A percentile compares a stretch with the other conserved stretches of the same genome.
Evolutionary conservation across 1,139 yeast genomes (phyloP).

Genomic region (Candida frijolesensis): DNA sequence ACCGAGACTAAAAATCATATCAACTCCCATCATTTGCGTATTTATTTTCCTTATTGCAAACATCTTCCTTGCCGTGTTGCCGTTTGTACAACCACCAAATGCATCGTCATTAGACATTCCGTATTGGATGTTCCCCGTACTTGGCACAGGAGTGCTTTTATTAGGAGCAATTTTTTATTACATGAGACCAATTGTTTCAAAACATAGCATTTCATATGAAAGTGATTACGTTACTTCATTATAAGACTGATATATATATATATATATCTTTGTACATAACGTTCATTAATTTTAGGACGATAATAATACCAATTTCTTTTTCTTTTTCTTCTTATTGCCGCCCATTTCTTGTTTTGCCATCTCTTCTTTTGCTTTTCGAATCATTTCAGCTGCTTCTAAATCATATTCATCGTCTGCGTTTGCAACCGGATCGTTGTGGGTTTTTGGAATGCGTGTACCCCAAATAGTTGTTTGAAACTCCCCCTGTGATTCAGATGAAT

Average conservation of each 20-base stretch:
- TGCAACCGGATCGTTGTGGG: slow-evolving; percentile 23
- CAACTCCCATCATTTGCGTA: slow-evolving; percentile 34
- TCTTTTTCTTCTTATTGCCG: slow-evolving; percentile 40
- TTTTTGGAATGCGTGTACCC: slow-evolving; percentile 59
- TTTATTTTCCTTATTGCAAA: slow-evolving; percentile 49
- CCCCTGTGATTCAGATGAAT: slow-evolving; percentile 14
- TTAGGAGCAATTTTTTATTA: slow-evolving; percentile 46
- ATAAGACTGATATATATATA: background rate
- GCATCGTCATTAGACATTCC: slow-evolving; percentile 39
- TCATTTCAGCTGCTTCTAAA: slow-evolving; percentile 52
- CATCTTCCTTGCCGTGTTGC: slow-evolving; percentile 55
- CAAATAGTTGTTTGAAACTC: slow-evolving; percentile 52
- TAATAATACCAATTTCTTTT: slow-evolving; percentile 34
- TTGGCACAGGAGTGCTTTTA: slow-evolving; percentile 49
- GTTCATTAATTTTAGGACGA: slow-evolving; percentile 17
- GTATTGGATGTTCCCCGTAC: slow-evolving; percentile 59
- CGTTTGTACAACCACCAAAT: slow-evolving; percentile 56
- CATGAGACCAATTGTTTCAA: slow-evolving; percentile 15
- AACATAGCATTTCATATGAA: slow-evolving; percentile 17
- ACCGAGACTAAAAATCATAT: slow-evolving; percentile 10
- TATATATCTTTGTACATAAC: slow-evolving; percentile 3
- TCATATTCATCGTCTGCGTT: slow-evolving; percentile 37
- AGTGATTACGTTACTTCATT: slow-evolving; percentile 15
- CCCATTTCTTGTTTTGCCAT: slow-evolving; percentile 33
- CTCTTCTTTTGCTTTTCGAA: slow-evolving; percentile 52